These are phyloP conservation scores for Psilocybe sp. DNA, from an alignment of 768 basidiomycete species.

Conservation along the genomic window DNA sequence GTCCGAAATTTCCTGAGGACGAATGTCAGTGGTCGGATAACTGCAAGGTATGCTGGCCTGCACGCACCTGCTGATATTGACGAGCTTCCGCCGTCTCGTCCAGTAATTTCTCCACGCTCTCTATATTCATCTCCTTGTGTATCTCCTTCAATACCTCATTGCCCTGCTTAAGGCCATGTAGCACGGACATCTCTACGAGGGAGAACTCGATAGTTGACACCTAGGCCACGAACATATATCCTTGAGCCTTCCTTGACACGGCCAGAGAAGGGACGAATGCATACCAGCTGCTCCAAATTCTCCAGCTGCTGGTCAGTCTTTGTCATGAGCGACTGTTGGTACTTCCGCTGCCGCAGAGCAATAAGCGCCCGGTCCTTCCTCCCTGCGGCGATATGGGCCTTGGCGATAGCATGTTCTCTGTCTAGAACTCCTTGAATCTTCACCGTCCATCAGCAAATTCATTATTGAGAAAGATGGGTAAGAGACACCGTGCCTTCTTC, in stretches of 20 bases:
- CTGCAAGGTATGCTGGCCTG: background rate
- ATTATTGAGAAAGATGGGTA: background rate
- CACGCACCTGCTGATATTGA: slow-evolving; percentile 78
- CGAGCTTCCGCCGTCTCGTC: slow-evolving; percentile 91
- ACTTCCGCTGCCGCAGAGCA: slow-evolving; percentile 88
- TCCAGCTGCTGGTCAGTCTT: slow-evolving; percentile 92
- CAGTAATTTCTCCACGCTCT: slow-evolving; percentile 90
- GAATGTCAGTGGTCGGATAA: background rate
- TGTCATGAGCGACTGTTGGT: slow-evolving; percentile 81
- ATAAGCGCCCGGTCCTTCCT: slow-evolving; percentile 86
- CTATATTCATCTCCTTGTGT: slow-evolving; percentile 89
- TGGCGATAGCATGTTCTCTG: slow-evolving; percentile 88
- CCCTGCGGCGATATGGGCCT: slow-evolving; percentile 72
- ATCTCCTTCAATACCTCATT: slow-evolving; percentile 92
- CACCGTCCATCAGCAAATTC: background rate
- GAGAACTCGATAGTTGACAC: slow-evolving; percentile 97
- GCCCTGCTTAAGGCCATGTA: slow-evolving; percentile 91
- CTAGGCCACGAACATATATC: slow-evolving; percentile 35
- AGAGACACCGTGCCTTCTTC: slow-evolving; percentile 62
- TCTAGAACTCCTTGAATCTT: slow-evolving; percentile 87
- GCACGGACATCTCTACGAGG: slow-evolving; percentile 85
- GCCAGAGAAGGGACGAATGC: slow-evolving; percentile 16
- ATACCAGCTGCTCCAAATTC: slow-evolving; percentile 83
- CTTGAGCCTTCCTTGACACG: background rate
- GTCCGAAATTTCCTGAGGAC: slow-evolving; percentile 81